Conservation (phyloP, 116 monocot species). For the Posidonia oceanica region DNA sequence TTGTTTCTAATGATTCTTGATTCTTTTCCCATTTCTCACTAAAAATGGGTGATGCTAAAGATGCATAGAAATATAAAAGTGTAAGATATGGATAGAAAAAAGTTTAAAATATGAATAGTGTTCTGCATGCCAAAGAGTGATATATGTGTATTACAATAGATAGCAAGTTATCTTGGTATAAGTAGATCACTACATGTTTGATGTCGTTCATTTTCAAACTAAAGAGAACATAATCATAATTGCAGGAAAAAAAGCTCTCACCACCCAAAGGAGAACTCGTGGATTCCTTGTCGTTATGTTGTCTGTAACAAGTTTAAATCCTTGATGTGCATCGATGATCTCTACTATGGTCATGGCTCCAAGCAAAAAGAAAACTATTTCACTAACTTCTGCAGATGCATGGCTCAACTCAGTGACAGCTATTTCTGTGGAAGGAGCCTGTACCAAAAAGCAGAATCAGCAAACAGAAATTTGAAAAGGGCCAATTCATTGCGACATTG, state of each 20-base stretch:
- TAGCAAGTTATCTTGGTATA: too few species aligned
- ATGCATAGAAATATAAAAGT: too few species aligned
- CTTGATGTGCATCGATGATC: constrained; percentile 98
- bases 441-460: constrained; percentile 9
- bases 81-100: too few species aligned
- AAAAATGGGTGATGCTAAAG: too few species aligned
- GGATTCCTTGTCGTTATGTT: constrained; percentile 93
- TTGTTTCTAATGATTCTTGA: too few species aligned
- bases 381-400: constrained; percentile 91
- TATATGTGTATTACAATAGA: too few species aligned
- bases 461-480: not conserved
- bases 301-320: constrained; percentile 98
- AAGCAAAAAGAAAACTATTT: constrained; percentile 96
- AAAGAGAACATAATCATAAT: too few species aligned
- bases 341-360: constrained; percentile 99
- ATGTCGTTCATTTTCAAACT: too few species aligned
- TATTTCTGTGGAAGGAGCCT: constrained; percentile 97
- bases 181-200: too few species aligned
- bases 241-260: constrained; percentile 20
- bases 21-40: too few species aligned
- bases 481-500: not conserved
- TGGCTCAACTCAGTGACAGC: constrained; percentile 74
- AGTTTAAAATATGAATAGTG: too few species aligned
- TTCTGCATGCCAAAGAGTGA: too few species aligned
- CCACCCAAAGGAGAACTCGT: constrained; percentile 93